A percentile compares a stretch with the other conserved stretches of the same genome.
These are phyloP conservation scores for Wickerhamiella shivajii DNA, from an alignment of 805 yeast genomes.

Conservation along the genomic window DNA sequence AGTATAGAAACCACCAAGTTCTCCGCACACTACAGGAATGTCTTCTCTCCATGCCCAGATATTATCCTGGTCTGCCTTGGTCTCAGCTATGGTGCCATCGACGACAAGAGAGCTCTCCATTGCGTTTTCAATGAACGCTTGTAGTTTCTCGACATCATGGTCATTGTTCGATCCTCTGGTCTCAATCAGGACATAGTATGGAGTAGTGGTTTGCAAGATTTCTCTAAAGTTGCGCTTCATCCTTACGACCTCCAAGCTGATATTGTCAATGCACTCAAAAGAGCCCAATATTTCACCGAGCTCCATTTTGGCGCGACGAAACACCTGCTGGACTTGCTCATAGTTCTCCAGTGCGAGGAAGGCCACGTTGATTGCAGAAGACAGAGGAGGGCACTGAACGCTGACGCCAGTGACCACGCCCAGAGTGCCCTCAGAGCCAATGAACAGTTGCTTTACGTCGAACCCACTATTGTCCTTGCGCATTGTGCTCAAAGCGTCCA, in stretches of 20 bases:
- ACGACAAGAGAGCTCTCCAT: slow-evolving; percentile 1
- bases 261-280: slow-evolving; percentile 83
- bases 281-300: slow-evolving; percentile 80
- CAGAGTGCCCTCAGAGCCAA: slow-evolving; percentile 87
- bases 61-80: slow-evolving; percentile 6
- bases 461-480: slow-evolving; percentile 94
- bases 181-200: slow-evolving; percentile 8
- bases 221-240: slow-evolving; percentile 28
- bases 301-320: slow-evolving; percentile 62
- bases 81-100: slow-evolving; percentile 10
- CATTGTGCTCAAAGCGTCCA: slow-evolving; percentile 67
- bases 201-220: slow-evolving; percentile 65
- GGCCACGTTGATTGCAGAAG: slow-evolving; percentile 74
- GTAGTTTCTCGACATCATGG: slow-evolving; percentile 10
- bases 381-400: slow-evolving; percentile 77
- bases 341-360: slow-evolving; percentile 69
- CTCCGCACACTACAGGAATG: slow-evolving; percentile 6
- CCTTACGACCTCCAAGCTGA: slow-evolving; percentile 32
- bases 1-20: slow-evolving; percentile 7
- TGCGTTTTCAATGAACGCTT: slow-evolving; percentile 2
- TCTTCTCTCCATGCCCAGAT: slow-evolving; percentile 11
- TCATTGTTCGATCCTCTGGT: slow-evolving; percentile 9
- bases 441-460: slow-evolving; percentile 80
- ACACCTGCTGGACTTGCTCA: slow-evolving; percentile 72
- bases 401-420: slow-evolving; percentile 88